phyloP scores from a whole-genome alignment of 2,329 filamentous ascomycete genomes.

The Colletotrichum sp. region DNA sequence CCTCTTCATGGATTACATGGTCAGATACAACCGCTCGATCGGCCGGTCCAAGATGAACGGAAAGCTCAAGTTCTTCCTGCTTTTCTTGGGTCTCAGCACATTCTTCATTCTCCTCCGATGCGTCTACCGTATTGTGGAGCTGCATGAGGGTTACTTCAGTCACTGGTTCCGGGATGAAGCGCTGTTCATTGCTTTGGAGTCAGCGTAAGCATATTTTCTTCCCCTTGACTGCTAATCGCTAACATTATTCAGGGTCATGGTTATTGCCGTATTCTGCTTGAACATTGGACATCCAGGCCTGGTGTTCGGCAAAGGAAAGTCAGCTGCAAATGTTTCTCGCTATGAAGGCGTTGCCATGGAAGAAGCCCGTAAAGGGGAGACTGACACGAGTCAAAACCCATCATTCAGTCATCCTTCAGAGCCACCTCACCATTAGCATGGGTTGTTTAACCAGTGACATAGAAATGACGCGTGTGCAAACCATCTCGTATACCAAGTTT shows the following conservation, averaged over 20 bases:
- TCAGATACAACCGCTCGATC: conserved; percentile 30
- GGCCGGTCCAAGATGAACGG: conserved; percentile 29
- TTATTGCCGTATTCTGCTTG: background rate
- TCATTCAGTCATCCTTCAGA: background rate
- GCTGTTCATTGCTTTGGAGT: conserved; percentile 50
- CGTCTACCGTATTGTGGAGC: conserved; percentile 63
- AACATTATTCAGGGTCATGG: background rate
- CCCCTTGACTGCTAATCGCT: background rate
- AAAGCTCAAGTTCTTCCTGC: conserved; percentile 53
- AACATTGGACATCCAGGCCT: conserved; percentile 10
- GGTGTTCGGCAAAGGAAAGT: background rate
- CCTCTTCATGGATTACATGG: conserved; percentile 47
- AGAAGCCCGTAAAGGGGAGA: background rate
- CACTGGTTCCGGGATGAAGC: conserved; percentile 49
- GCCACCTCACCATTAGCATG: background rate
- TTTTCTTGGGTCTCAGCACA: conserved; percentile 54
- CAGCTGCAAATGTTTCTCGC: background rate
- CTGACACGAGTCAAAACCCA: background rate
- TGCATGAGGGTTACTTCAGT: conserved; percentile 60
- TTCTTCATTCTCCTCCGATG: conserved; percentile 62
- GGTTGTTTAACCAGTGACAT: fast-evolving
- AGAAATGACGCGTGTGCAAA: background rate
- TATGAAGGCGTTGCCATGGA: background rate
- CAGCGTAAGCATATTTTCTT: conserved; percentile 25
- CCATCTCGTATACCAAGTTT: fast-evolving